Base-by-base conservation (phyloP, 1,284 basidiomycete genomes). In the Phellopilus nigrolimitatus region DNA sequence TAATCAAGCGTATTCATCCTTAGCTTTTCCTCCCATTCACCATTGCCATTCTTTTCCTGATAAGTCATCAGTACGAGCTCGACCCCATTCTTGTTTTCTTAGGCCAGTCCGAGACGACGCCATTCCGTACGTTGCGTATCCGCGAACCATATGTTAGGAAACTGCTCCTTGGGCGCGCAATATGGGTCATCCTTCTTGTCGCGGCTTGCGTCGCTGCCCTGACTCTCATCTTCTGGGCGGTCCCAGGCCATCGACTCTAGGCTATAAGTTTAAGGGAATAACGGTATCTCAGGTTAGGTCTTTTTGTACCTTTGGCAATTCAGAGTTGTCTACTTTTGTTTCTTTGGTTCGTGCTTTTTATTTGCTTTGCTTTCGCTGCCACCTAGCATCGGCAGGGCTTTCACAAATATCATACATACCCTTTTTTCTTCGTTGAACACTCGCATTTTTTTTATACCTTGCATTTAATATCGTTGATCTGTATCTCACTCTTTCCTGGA, bases 61-160 rank as follows among this genome's bases (percentile, higher is more conserved):
- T 97, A 52, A 91, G 93, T 19, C 91, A 97, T 64, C 91, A 95
- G 68, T 99, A 99, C 70, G 92, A 95, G 66, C 83, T 98, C 50
- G 95, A 97, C 67, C 95, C 95, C 2, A 73, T 97, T 59, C 83
- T 91, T 59, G 82, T 92, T 55, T 90, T 92, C 73, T 68, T 91
- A 58, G 80, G 82, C 51, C 87, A 90, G 65, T 90, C 88, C 38
- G 90, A 92, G 66, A 90, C 90, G 17, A 91, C 92, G 10, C 94
- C 95, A 2, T 97, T 98, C 80, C 82, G 89, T 49, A 88, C 91
- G 4, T 84, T 97, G 48, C 76, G 76, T 22, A 91, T 99, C 51
- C 81, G 85, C 45, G 95, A 99, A 68, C 85, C 84, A 17, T 98
- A 97, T 64, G 93, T 99, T 58, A 83, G 82, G 70, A 91, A 91